Conservation (phyloP, 1,139 yeast genomes). For the Blastobotrys petasosporus region DNA sequence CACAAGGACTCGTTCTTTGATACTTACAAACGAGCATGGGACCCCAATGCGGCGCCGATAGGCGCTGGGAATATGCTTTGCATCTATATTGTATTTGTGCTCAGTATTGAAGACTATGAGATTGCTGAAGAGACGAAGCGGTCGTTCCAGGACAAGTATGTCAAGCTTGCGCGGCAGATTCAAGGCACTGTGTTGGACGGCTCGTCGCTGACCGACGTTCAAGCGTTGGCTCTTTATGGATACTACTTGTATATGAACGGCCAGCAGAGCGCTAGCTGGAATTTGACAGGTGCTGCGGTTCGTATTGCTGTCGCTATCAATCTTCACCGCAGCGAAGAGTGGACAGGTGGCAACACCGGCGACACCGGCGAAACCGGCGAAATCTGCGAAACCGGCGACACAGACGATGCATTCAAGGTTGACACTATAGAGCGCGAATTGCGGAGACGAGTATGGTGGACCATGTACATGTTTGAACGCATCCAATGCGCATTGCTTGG, state of each 20-base stretch:
- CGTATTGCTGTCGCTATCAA: slow-evolving; percentile 17
- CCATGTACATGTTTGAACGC: slow-evolving; percentile 49
- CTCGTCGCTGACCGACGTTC: slow-evolving; percentile 12
- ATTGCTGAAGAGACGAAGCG: not conserved
- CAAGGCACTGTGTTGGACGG: slow-evolving; percentile 8
- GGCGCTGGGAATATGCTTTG: slow-evolving; percentile 12
- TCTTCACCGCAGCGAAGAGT: slow-evolving; percentile 20
- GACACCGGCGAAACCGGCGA: no score
- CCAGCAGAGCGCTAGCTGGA: slow-evolving; percentile 13
- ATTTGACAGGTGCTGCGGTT: slow-evolving; percentile 10
- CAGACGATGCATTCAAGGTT: slow-evolving; percentile 15
- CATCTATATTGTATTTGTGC: slow-evolving; percentile 13
- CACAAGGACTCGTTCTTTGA: slow-evolving; percentile 7
- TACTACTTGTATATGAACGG: slow-evolving; percentile 9
- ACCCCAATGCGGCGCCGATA: slow-evolving; percentile 1
- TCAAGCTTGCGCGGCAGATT: slow-evolving; percentile 1
- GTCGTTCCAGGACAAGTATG: slow-evolving; percentile 7
- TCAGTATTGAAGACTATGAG: slow-evolving; percentile 3
- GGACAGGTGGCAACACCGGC: no score
- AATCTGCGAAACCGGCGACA: no score
- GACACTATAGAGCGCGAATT: slow-evolving; percentile 33
- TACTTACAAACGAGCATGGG: slow-evolving; percentile 11
- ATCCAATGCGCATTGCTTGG: slow-evolving; percentile 53
- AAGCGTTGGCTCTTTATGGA: slow-evolving; percentile 11
- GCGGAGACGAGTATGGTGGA: slow-evolving; percentile 52